These are phyloP conservation scores for Coelomomyces lativittatus DNA, from an alignment of 371 early-diverging fungal genomes.

Conservation along the genomic window DNA sequence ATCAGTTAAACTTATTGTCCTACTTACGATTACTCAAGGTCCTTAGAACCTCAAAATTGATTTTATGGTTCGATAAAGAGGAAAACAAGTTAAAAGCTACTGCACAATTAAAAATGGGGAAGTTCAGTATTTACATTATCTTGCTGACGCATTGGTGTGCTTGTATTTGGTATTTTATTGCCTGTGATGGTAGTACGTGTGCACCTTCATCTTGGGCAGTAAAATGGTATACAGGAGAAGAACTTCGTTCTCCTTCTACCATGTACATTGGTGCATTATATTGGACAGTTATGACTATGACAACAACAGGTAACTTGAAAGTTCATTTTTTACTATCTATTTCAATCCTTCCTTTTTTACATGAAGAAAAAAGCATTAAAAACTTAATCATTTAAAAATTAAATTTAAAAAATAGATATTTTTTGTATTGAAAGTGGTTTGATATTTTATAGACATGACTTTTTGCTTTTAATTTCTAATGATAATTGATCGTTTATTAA, in stretches of 20 bases:
- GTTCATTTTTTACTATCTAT: background rate
- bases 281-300: conserved; percentile 22
- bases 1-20: conserved; percentile 6
- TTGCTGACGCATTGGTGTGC: conserved; percentile 12
- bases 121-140: conserved; percentile 13
- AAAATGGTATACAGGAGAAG: background rate
- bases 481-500: conserved; percentile 1
- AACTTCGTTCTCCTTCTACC: background rate
- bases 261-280: conserved; percentile 7
- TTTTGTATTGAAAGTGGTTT: too few relatives aligned
- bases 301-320: conserved; percentile 12
- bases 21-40: conserved; percentile 13
- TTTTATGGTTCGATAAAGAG: conserved; percentile 11
- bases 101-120: conserved; percentile 11
- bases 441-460: too few relatives aligned
- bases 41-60: conserved; percentile 8
- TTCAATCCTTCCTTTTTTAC: too few relatives aligned
- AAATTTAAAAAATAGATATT: too few relatives aligned
- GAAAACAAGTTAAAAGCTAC: conserved; percentile 17
- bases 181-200: conserved; percentile 7
- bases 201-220: conserved; percentile 4
- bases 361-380: too few relatives aligned
- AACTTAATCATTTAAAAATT: too few relatives aligned
- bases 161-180: conserved; percentile 19
- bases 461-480: background rate